Base-by-base conservation (phyloP, 2,329 filamentous ascomycete species). In the Neofusicoccum sp. region DNA sequence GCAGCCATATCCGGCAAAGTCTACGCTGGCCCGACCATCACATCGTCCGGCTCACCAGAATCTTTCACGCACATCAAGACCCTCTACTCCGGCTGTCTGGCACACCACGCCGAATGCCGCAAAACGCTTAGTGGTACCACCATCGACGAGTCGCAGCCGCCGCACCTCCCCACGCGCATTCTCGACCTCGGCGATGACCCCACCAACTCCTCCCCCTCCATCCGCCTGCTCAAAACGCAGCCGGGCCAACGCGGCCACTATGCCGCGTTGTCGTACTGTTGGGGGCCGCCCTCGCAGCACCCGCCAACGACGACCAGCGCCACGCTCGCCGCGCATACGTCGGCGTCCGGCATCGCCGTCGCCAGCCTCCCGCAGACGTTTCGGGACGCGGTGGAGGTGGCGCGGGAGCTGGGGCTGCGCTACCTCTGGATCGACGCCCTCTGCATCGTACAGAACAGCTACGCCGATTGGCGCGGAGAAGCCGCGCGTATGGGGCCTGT, bases 401-500 rank as follows among this genome's bases (percentile, higher is more conserved):
- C 56, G 1, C 56, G 58, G 3, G 3, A 12, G 2, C 41, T 65
- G 4, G 54, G 43, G 5, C 37, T 49, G 3, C 45, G 41, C 56
- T 64, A 64, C 22, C 62, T 67, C 56, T 67, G 66, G 66, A 67
- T 67, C 36, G 66, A 66, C 47, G 36, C 64, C 11, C 61, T 67
- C 28, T 67, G 65, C 50, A 66, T 67, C 36, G n/a, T 65, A 8
- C 63, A 67, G 41, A 39, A 64, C 39, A n/a, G 39, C 45, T 4
- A 16, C 6, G 41, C 41, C 12, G 59, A 67, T 11, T 45, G 36
- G 47, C 16, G 28, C 6, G 29, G 54, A 16, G 47, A 62, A 16
- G 43, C 56, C 2, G 31, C 47, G 1, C 34, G 50, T 33, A 63
- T 58, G 49, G 49, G 37, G 1, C 7, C 31, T 8, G 36, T 59